Evolutionary conservation across 129 eudicot genomes (phyloP).

Genomic region (Escallonia rubra): DNA sequence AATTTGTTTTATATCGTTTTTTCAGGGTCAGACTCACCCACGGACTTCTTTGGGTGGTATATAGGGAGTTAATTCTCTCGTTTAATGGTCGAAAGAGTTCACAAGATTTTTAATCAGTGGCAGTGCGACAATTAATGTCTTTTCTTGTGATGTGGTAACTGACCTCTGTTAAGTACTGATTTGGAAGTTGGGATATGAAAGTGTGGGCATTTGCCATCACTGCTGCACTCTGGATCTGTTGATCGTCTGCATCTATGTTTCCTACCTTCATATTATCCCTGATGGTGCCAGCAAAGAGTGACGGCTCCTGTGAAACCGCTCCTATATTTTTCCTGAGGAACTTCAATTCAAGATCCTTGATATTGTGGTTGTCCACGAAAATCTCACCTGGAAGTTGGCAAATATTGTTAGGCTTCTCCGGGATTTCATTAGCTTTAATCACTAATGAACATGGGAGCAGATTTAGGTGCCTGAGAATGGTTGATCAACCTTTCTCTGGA

Average conservation of each 20-base stretch:
- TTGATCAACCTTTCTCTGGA: slow-evolving; percentile 51
- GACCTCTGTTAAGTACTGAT: slow-evolving; percentile 72
- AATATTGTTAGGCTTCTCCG: slow-evolving; percentile 6
- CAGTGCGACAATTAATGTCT: too few species aligned
- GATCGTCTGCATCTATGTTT: slow-evolving; percentile 52
- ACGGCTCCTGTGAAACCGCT: slow-evolving; percentile 85
- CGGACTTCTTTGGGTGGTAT: too few species aligned
- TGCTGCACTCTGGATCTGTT: slow-evolving; percentile 60
- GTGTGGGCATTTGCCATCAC: slow-evolving; percentile 69
- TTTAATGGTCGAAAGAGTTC: too few species aligned
- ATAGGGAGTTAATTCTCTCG: too few species aligned
- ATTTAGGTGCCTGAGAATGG: not conserved
- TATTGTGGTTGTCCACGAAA: slow-evolving; percentile 55
- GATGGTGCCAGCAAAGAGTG: slow-evolving; percentile 74
- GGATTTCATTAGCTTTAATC: too few species aligned
- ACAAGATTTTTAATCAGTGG: too few species aligned
- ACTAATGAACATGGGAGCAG: too few species aligned
- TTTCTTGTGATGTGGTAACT: slow-evolving; percentile 9
- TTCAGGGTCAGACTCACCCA: too few species aligned
- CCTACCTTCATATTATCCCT: slow-evolving; percentile 72
- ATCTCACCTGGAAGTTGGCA: slow-evolving; percentile 46
- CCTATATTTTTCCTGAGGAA: slow-evolving; percentile 66
- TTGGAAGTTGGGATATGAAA: slow-evolving; percentile 80
- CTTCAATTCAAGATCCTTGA: slow-evolving; percentile 67
- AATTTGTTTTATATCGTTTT: too few species aligned